Evolutionary conservation across 2,329 filamentous ascomycete genomes (phyloP), one percentile per base, ranked within the genome.

Genomic region (Beauveria medogensis): DNA sequence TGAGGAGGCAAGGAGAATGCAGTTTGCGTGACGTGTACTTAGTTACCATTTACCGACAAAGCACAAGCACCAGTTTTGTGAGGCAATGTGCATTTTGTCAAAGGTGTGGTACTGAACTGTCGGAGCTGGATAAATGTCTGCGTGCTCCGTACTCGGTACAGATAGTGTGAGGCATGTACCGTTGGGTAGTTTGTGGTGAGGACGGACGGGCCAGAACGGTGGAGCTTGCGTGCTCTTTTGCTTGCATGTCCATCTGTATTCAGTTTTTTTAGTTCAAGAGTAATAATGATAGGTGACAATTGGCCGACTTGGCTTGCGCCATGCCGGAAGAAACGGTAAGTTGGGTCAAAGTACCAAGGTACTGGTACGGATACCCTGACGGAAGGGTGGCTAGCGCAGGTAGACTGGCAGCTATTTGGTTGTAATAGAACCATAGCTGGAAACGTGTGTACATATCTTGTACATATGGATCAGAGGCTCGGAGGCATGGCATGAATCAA

Each of bases 271-370:
- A 47, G 10, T 22, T 7, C n/a, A 47, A 47, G 10, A 34, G 18
- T 52, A 37, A 43, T 43, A 30, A 30, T 28, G 40, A 6, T 28
- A n/a, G 22, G 28, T 52, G 48, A 30, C 53, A 55, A 22, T 20
- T 54, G 55, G 9, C 20, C 34, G 20, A 40, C 44, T 56, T 48
- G 26, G 28, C 43, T 55, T 46, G 53, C 26, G 53, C 53, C 53
- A 55, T 55, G 41, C 55, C 44, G 55, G 55, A 57, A 57, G 43
- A 57, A 57, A 57, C 43, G 30, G 55, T 47, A 57, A 40, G 28
- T 34, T 47, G 41, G 41, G n/a, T 12, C 53, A 43, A 44, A 6
- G 34, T 37, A 37, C 34, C 53, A 43, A 44, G 6, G 34, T 37
- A 37, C 34, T 14, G 37, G 34, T 37, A 37, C 34, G 12, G 37